Percentiles rank a stretch among this genome's conserved stretches.
These are phyloP conservation scores for Ustilago tritici DNA, from an alignment of 1,284 basidiomycete genomes.

Conservation along the genomic window DNA sequence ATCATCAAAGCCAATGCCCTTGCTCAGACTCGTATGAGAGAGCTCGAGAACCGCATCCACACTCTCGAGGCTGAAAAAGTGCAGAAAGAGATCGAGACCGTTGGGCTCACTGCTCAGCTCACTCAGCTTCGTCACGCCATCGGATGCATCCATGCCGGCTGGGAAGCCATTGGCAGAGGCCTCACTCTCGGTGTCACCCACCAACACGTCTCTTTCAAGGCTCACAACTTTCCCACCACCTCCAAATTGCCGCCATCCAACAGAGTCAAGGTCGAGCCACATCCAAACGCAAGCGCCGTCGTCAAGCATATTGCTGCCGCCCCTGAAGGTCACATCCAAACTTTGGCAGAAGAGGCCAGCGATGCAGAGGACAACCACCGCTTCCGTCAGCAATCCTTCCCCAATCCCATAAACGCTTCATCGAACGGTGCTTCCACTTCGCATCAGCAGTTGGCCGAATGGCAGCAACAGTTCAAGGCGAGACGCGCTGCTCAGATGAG, in stretches of 20 bases:
- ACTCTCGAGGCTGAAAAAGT: slow-evolving; percentile 58
- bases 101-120: slow-evolving; percentile 44
- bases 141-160: slow-evolving; percentile 50
- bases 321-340: slow-evolving; percentile 41
- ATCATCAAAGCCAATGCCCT: slow-evolving; percentile 66
- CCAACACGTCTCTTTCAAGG: background rate
- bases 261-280: slow-evolving; percentile 29
- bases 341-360: slow-evolving; percentile 31
- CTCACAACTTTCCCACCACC: background rate
- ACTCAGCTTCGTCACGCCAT: slow-evolving; percentile 57
- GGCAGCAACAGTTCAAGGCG: slow-evolving; percentile 18
- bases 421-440: background rate
- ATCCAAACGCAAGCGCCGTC: slow-evolving; percentile 38
- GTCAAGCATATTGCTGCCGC: slow-evolving; percentile 38
- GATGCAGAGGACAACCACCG: background rate
- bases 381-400: background rate
- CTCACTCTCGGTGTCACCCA: slow-evolving; percentile 28
- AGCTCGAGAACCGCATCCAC: slow-evolving; percentile 62
- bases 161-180: slow-evolving; percentile 59
- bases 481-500: slow-evolving; percentile 1
- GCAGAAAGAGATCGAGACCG: slow-evolving; percentile 34
- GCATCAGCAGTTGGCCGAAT: background rate
- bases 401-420: background rate
- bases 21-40: slow-evolving; percentile 59
- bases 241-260: slow-evolving; percentile 21